phyloP scores from a whole-genome alignment of 106 monocot genomes.

The Dioscorea zingiberensis region DNA sequence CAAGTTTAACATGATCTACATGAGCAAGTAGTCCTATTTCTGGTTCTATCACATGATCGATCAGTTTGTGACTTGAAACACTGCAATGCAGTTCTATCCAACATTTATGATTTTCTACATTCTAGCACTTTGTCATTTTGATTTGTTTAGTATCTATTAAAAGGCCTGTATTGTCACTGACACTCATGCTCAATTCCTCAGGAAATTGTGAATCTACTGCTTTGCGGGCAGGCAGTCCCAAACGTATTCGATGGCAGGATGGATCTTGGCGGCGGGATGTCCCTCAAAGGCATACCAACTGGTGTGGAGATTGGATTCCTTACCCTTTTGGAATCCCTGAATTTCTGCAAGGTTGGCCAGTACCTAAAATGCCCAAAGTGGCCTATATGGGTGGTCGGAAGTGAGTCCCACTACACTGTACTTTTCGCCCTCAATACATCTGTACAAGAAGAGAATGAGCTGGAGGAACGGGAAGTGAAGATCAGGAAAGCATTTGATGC shows the following conservation, averaged over 20 bases:
- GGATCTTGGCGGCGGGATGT: conserved; percentile 40
- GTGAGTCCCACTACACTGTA: conserved; percentile 96
- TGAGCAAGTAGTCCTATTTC: too few species aligned
- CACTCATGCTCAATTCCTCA: too few species aligned
- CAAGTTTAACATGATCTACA: too few species aligned
- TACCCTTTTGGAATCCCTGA: conserved; percentile 84
- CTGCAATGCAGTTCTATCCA: too few species aligned
- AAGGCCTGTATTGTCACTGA: too few species aligned
- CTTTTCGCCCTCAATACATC: conserved; percentile 71
- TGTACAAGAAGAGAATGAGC: conserved; percentile 12
- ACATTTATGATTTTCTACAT: too few species aligned
- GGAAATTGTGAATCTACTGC: too few species aligned
- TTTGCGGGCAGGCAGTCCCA: too few species aligned
- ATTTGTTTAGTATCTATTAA: too few species aligned
- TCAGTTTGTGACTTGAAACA: too few species aligned
- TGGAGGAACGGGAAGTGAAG: conserved; percentile 54
- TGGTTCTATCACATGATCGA: too few species aligned
- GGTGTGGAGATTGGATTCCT: conserved; percentile 88
- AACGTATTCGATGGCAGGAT: conserved; percentile 81
- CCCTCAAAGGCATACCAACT: conserved; percentile 54
- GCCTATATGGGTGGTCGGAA: conserved; percentile 98
- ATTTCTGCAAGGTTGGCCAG: conserved; percentile 92
- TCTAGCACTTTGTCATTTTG: too few species aligned
- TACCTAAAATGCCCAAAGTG: conserved; percentile 75
- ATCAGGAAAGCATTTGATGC: conserved; percentile 69